These are phyloP conservation scores for Echeveria elegans DNA, from an alignment of 164 flowering plant species.

Conservation along the genomic window DNA sequence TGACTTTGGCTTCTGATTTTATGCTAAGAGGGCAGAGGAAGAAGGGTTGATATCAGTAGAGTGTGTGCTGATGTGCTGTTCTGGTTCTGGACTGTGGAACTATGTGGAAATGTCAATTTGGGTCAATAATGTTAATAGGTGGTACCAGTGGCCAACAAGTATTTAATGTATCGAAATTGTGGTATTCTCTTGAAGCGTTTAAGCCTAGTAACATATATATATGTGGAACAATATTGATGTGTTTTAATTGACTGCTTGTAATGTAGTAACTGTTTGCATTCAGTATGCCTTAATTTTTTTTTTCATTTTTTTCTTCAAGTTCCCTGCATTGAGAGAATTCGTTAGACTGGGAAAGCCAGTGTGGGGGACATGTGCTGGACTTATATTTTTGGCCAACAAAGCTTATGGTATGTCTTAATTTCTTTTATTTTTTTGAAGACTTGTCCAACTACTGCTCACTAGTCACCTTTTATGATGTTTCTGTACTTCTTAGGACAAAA, in stretches of 20 bases:
- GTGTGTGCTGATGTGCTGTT: neutral
- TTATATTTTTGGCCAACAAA: slow-evolving; percentile 82
- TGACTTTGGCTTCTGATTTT: too few species aligned
- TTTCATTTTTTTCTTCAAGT: slow-evolving; percentile 23
- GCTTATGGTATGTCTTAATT: slow-evolving; percentile 45
- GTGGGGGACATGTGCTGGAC: slow-evolving; percentile 99
- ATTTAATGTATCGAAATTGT: neutral
- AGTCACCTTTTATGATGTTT: slow-evolving; percentile 7
- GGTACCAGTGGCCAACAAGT: neutral
- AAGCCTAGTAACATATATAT: neutral
- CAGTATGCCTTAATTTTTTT: neutral
- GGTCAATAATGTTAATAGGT: neutral
- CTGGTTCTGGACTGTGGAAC: neutral
- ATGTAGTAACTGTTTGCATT: neutral
- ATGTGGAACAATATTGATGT: neutral
- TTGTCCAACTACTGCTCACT: neutral
- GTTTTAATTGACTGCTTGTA: neutral
- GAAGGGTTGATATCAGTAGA: too few species aligned
- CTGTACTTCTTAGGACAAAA: slow-evolving; percentile 60
- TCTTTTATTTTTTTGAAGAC: neutral
- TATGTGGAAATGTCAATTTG: neutral
- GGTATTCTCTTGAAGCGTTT: neutral
- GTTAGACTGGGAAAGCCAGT: slow-evolving; percentile 91
- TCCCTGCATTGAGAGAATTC: slow-evolving; percentile 88
- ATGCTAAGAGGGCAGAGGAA: too few species aligned